These are phyloP conservation scores for Phytophthora citrophthora DNA, from an alignment of 352 stramenopile genomes.

Conservation along the genomic window DNA sequence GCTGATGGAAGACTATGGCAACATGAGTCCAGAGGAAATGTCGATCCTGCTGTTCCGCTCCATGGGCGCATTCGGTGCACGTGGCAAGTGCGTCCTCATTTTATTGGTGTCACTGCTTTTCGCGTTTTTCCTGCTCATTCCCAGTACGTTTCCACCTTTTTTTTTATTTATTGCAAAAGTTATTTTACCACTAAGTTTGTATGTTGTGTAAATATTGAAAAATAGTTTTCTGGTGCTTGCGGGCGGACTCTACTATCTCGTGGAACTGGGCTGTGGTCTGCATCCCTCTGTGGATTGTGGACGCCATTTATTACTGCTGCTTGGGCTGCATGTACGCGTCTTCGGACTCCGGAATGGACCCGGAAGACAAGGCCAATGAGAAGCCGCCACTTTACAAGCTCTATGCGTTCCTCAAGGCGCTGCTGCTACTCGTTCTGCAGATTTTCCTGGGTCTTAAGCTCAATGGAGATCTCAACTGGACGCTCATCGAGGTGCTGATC, in stretches of 20 bases:
- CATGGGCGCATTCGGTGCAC: conserved; percentile 70
- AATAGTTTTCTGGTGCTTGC: conserved; percentile 84
- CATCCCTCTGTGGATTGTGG: conserved; percentile 81
- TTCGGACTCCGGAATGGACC: conserved; percentile 53
- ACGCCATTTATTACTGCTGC: conserved; percentile 80
- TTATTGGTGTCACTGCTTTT: conserved; percentile 76
- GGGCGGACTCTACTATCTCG: conserved; percentile 74
- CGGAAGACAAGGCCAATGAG: conserved; percentile 60
- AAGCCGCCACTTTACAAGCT: conserved; percentile 67
- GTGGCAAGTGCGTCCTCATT: conserved; percentile 77
- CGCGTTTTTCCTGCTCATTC: conserved; percentile 87
- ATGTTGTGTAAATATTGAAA: background rate
- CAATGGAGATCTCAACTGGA: conserved; percentile 73
- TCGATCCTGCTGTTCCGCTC: conserved; percentile 73
- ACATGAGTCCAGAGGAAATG: conserved; percentile 82
- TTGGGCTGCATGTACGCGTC: conserved; percentile 65
- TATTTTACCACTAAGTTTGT: conserved; percentile 12
- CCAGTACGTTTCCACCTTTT: conserved; percentile 50
- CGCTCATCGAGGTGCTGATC: conserved; percentile 65
- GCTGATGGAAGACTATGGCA: conserved; percentile 87
- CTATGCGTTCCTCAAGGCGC: conserved; percentile 84
- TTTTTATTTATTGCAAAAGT: conserved; percentile 12
- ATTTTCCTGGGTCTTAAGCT: conserved; percentile 86
- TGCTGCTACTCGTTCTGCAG: conserved; percentile 78
- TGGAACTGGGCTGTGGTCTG: conserved; percentile 87